Conservation (phyloP, 1,139 yeast genomes). For the Tardiomyces digboiensis region DNA sequence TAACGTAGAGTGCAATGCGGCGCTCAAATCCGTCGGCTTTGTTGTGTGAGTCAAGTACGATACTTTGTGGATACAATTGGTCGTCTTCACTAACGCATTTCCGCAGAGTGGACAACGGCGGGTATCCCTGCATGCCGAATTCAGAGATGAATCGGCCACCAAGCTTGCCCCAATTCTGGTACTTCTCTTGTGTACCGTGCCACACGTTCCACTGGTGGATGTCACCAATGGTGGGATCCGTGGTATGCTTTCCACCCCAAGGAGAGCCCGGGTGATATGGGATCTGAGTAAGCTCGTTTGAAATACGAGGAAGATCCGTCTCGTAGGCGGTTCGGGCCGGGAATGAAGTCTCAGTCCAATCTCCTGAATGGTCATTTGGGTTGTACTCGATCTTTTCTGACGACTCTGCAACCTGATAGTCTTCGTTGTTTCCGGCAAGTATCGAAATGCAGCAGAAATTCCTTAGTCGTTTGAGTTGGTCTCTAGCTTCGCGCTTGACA, state of each 20-base stretch:
- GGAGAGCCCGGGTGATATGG: conserved; percentile 37
- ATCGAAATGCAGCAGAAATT: conserved; percentile 23
- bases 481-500: conserved; percentile 28
- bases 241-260: conserved; percentile 28
- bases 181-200: conserved; percentile 37
- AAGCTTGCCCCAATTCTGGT: conserved; percentile 35
- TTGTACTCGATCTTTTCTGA: conserved; percentile 7
- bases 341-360: conserved; percentile 10
- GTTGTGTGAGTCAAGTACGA: conserved; percentile 30
- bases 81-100: conserved; percentile 26
- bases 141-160: conserved; percentile 37
- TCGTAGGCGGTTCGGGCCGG: conserved; percentile 27
- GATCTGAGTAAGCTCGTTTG: conserved; percentile 5
- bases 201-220: conserved; percentile 43
- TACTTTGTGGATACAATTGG: conserved; percentile 33
- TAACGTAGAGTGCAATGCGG: conserved; percentile 35
- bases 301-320: conserved; percentile 22
- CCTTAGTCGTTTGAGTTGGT: conserved; percentile 32
- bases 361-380: conserved; percentile 7
- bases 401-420: conserved; percentile 12
- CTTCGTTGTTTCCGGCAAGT: conserved; percentile 14
- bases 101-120: conserved; percentile 23
- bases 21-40: conserved; percentile 38
- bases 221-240: conserved; percentile 34
- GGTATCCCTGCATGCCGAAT: conserved; percentile 38